phyloP scores from a whole-genome alignment of 768 basidiomycete genomes.

The Hebeloma cylindrosporum region DNA sequence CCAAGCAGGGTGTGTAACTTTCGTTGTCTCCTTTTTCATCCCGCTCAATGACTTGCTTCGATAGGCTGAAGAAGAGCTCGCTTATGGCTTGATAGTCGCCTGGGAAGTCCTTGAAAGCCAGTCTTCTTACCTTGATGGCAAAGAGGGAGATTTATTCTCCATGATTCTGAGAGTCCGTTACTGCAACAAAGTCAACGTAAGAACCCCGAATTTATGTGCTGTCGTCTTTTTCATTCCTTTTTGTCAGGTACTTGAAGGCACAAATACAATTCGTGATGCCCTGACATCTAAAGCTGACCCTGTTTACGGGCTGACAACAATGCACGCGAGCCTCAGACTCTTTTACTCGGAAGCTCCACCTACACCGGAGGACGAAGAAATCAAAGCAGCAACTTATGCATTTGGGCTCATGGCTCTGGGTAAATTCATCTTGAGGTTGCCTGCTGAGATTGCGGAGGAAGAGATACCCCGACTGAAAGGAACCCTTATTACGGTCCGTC shows the following conservation, averaged over 20 bases:
- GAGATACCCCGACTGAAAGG: conserved; percentile 75
- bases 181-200: conserved; percentile 67
- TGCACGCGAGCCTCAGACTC: conserved; percentile 68
- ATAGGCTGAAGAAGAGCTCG: conserved; percentile 64
- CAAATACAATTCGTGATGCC: conserved; percentile 76
- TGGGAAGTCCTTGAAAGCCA: conserved; percentile 86
- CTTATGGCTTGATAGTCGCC: conserved; percentile 76
- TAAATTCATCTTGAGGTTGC: conserved; percentile 79
- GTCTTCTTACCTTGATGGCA: conserved; percentile 69
- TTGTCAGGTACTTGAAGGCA: conserved; percentile 75
- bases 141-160: conserved; percentile 75
- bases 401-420: conserved; percentile 84
- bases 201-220: conserved; percentile 24
- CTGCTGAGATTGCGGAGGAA: conserved; percentile 83
- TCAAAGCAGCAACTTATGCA: conserved; percentile 68
- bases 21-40: conserved; percentile 1
- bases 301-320: conserved; percentile 81
- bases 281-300: conserved; percentile 73
- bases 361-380: conserved; percentile 42
- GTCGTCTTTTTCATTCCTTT: conserved; percentile 6
- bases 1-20: conserved; percentile 56
- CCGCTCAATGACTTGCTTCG: conserved; percentile 8
- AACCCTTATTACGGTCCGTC: conserved; percentile 67
- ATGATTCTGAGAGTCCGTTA: conserved; percentile 71
- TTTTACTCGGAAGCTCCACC: conserved; percentile 59